Base-by-base conservation (phyloP, 495 filamentous ascomycete genomes). In the Clohesyomyces aquaticus region DNA sequence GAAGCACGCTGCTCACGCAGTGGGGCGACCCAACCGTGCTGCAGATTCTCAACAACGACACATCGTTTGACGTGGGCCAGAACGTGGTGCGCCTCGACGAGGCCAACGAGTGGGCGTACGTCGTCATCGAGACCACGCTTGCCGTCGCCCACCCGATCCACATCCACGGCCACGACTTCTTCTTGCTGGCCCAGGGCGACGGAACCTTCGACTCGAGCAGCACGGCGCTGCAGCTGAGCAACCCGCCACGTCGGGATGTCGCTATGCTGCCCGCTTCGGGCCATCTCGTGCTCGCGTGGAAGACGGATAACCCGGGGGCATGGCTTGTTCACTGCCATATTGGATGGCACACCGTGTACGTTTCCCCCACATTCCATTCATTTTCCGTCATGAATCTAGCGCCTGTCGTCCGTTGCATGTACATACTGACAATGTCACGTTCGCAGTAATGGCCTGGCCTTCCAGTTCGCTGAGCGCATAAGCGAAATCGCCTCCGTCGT, bases 91-190 rank as follows among this genome's bases (percentile, higher is more conserved):
- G 81, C 41, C 70, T 81, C 0, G 61, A 65, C 11, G 26, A 46
- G 2, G 69, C 72, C 9, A 74, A 81, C 49, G 67, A 75, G 23
- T 81, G 80, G 81, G 72, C 73, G 6, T 83, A 80, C 72, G 78
- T 81, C 74, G 68, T 83, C 1, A 71, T 84, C 46, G 48, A 69
- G 55, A 72, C 54, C 1, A 64, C 52, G 3, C 52, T 57, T 3
- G 52, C 6, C 28, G 52, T 58, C 1, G 26, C 54, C 9, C 61
- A 64, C 25, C 63, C 63, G 12, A 65, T 65, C 26, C 61, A 65
- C 26, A 25, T 63, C 14, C 59, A 62, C 42, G 59, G 59, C 16
- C 59, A 65, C 35, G 61, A 65, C 32, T 59, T 65, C 53, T 51
- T n/a, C n/a, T 25, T 66, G 14, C 32, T 66, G 1, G 63, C 63